Base-by-base conservation (phyloP, 2,329 filamentous ascomycete genomes). In the Dothideomycetes sp. region DNA sequence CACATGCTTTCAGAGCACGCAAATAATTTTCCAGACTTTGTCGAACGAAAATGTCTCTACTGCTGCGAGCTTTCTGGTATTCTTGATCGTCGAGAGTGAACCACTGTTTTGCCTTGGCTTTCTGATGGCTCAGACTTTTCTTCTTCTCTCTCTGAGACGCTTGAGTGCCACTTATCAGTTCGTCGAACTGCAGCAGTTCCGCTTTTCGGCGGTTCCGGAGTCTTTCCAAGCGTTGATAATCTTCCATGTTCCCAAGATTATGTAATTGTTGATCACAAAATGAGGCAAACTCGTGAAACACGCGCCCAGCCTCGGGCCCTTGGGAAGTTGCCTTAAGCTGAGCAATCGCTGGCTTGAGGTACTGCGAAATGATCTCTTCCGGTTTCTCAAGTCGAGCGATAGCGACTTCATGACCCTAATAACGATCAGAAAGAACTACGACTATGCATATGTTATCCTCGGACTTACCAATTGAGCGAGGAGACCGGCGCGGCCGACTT, bases 261-360 rank as follows among this genome's bases (percentile, higher is more conserved):
- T 94, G 84, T 8, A 98, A 69, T 57, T 98, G 91, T 52, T 87
- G 79, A 56, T 98, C 89, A 53, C 93, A 98, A 57, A 98, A 98
- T 37, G 79, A 75, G 18, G 93, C 91, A 58, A 96, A 96, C 52
- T 94, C 85, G 56, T 95, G 87, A 52, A 87, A 95, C 1, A 96
- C 91, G 48, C 85, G 74, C 1, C 88, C 87, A 2, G 88, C 84
- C 44, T 89, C 84, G 33, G 73, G 69, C 1, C 83, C 82, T 38
- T 78, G 71, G 4, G 64, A 72, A 34, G 74, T 72, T 2, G 78
- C 79, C 50, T 77, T 81, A 5, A 98, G 68, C 53, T 93, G 84
- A 48, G 79, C 79, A 19, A 96, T 77, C 0, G 91, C 88, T 16
- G 85, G 84, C 40, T 81, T 75, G 0, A 98, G 71, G 52, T 95